A percentile compares a stretch with the other conserved stretches of the same genome.
phyloP scores from a whole-genome alignment of 345 rosid genomes.

The Lagerstroemia speciosa region DNA sequence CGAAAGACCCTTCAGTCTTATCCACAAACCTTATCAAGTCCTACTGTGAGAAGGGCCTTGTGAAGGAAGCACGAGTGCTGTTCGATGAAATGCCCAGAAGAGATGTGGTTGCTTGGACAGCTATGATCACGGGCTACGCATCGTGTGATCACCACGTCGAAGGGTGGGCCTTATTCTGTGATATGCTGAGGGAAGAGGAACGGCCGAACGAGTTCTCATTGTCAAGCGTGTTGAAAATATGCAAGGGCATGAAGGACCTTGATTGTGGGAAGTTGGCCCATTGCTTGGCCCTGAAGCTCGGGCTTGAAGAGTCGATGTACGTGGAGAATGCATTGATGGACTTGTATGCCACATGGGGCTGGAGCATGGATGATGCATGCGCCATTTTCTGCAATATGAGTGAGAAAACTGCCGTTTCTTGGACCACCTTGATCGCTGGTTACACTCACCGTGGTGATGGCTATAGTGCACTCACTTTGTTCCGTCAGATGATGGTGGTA shows the following conservation, averaged over 20 bases:
- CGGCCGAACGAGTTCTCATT: conserved; percentile 55
- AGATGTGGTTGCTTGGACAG: conserved; percentile 75
- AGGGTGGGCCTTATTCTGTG: conserved; percentile 57
- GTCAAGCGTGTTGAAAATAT: conserved; percentile 65
- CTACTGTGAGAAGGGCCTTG: conserved; percentile 31
- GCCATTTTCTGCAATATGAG: conserved; percentile 40
- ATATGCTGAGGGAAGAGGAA: conserved; percentile 38
- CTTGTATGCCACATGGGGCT: conserved; percentile 58
- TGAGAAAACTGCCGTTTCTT: conserved; percentile 52
- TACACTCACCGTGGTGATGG: conserved; percentile 73
- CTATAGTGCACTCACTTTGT: conserved; percentile 47
- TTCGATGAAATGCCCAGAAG: conserved; percentile 61
- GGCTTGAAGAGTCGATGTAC: conserved; percentile 47
- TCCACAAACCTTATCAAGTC: conserved; percentile 60
- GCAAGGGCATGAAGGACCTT: conserved; percentile 51
- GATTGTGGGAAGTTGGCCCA: conserved; percentile 51
- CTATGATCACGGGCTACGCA: conserved; percentile 54
- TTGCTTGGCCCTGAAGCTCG: conserved; percentile 51
- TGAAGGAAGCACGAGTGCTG: conserved; percentile 39
- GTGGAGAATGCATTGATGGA: conserved; percentile 69
- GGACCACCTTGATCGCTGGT: conserved; percentile 82
- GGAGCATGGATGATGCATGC: conserved; percentile 53
- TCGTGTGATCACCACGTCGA: conserved; percentile 26
- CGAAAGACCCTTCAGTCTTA: conserved; percentile 47
- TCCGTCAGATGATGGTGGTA: conserved; percentile 63